These are phyloP conservation scores for Oryza australiensis DNA, from an alignment of 176 grass and related monocot species.

Conservation along the genomic window DNA sequence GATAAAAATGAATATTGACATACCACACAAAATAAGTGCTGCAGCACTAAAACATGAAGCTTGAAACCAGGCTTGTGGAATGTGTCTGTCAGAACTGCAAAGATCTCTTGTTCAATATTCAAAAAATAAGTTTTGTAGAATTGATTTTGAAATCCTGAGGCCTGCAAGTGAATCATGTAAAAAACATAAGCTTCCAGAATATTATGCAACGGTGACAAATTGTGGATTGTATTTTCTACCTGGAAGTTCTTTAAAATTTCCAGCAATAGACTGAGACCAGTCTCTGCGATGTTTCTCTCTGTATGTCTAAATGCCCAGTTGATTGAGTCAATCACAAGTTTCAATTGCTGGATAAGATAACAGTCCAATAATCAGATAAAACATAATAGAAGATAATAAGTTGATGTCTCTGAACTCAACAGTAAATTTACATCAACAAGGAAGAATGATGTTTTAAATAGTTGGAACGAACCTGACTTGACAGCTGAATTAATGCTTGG, in stretches of 20 bases:
- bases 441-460: slow-evolving; percentile 6
- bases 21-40: slow-evolving; percentile 96
- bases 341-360: slow-evolving; percentile 82
- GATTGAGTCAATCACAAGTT: slow-evolving; percentile 97
- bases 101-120: slow-evolving; percentile 96
- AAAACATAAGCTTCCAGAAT: slow-evolving; percentile 22
- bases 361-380: slow-evolving; percentile 36
- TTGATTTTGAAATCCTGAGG: slow-evolving; percentile 94
- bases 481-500: slow-evolving; percentile 95
- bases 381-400: not conserved
- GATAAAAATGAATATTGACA: slow-evolving; percentile 9
- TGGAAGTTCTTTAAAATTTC: slow-evolving; percentile 97
- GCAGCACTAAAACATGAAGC: slow-evolving; percentile 97
- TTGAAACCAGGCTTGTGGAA: slow-evolving; percentile 99
- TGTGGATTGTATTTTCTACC: slow-evolving; percentile 42
- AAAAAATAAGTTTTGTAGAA: slow-evolving; percentile 98
- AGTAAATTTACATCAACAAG: not conserved
- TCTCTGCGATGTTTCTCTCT: slow-evolving; percentile 98
- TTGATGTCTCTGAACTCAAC: not conserved
- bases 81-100: slow-evolving; percentile 95
- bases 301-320: slow-evolving; percentile 99
- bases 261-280: slow-evolving; percentile 86
- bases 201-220: not conserved
- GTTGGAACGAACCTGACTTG: slow-evolving; percentile 68
- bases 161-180: slow-evolving; percentile 44